These are phyloP conservation scores for Stephania cephalantha DNA, from an alignment of 164 flowering plant species.

Conservation along the genomic window DNA sequence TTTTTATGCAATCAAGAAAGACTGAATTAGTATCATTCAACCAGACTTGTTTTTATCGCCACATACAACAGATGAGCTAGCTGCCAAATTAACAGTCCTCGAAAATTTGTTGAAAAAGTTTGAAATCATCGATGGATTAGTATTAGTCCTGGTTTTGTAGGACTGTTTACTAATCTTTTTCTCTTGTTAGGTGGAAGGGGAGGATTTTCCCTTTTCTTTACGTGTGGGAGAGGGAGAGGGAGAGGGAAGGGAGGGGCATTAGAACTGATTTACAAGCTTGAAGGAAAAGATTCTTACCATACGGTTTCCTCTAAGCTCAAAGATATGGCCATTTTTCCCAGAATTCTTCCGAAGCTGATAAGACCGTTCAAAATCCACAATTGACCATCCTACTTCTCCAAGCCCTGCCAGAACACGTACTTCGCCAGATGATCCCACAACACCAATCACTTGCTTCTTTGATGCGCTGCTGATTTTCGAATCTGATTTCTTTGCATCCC, in stretches of 20 bases:
- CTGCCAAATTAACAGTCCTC: no score
- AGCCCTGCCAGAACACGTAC: constrained; percentile 46
- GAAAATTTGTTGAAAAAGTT: no score
- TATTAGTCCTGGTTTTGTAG: no score
- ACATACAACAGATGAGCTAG: not conserved
- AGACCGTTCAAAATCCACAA: constrained; percentile 42
- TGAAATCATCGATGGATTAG: no score
- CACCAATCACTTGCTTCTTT: constrained; percentile 54
- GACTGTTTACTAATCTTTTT: no score
- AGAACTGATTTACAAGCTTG: not conserved
- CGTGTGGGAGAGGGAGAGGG: no score
- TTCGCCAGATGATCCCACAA: constrained; percentile 38
- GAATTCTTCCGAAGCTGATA: constrained; percentile 34
- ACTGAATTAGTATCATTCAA: not conserved
- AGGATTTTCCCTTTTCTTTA: no score
- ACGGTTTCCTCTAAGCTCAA: constrained; percentile 50
- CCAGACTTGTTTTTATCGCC: not conserved
- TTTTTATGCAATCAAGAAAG: not conserved
- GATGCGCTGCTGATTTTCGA: constrained; percentile 12
- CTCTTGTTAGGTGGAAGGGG: no score
- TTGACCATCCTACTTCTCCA: constrained; percentile 43
- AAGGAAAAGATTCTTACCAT: constrained; percentile 37
- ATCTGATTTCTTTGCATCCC: constrained; percentile 34
- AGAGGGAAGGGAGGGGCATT: not conserved
- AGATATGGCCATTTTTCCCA: constrained; percentile 34